Percentiles rank a stretch among this genome's conserved stretches.
phyloP scores from a whole-genome alignment of 768 basidiomycete genomes.

The Rhodotorula kratochvilovae region DNA sequence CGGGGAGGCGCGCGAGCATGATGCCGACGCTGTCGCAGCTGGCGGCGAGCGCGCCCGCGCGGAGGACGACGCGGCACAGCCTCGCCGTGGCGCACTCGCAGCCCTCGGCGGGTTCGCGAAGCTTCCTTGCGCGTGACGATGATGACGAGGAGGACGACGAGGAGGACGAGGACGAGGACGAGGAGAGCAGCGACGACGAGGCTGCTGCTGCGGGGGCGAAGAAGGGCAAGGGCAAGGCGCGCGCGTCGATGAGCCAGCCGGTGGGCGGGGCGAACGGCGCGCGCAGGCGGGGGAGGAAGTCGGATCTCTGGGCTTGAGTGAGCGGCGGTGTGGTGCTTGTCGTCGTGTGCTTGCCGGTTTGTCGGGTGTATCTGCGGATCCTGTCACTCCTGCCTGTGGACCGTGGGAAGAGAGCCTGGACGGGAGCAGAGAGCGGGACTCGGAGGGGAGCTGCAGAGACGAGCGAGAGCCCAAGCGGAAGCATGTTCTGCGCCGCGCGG shows the following conservation, averaged over 20 bases:
- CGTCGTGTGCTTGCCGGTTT: neutral
- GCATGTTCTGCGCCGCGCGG: too few species aligned
- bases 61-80: neutral
- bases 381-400: too few species aligned
- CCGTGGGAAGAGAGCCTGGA: too few species aligned
- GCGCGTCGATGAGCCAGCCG: neutral
- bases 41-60: neutral
- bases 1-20: neutral
- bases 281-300: neutral
- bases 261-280: neutral
- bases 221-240: neutral
- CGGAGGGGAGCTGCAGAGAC: too few species aligned
- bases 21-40: neutral
- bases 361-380: too few species aligned
- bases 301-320: neutral
- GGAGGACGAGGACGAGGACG: slow-evolving; percentile 16
- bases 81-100: neutral
- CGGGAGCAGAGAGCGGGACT: too few species aligned
- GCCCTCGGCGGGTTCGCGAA: slow-evolving; percentile 2
- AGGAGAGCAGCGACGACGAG: neutral
- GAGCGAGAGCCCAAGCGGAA: too few species aligned
- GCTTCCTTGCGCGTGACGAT: neutral
- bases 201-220: neutral
- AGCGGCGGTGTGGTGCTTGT: neutral
- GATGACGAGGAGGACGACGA: slow-evolving; percentile 15